Base-by-base conservation (phyloP, 176 grass and related monocot genomes). In the Phoenix dactylifera region DNA sequence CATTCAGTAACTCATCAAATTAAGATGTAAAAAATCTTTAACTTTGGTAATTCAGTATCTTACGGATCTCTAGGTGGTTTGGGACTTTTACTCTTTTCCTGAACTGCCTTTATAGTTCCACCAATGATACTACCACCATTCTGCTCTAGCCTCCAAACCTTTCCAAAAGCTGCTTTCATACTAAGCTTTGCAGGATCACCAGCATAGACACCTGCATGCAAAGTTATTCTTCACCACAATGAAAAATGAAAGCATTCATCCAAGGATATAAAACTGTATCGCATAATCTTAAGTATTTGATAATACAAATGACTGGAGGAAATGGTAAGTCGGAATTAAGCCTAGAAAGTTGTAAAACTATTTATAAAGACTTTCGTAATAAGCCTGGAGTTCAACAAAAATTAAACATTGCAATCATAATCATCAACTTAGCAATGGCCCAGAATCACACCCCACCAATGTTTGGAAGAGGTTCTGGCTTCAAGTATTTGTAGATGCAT, bases 91-190 rank as follows among this genome's bases (percentile, higher is more conserved):
- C 72, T 71, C 59, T 26, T 91, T 9, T 91, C 92, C 74, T 83
- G 93, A 80, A 97, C 88, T 24, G 87, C 82, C 63, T 91, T 97
- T 52, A 97, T 85, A 60, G 87, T 83, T 76, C 87, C 92, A 64
- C 92, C 81, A 80, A 97, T 88, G 72, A 91, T 91, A 56, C 81
- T 91, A 71, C 87, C 84, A 12, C 92, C 84, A 69, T 69, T 73
- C 56, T 91, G 68, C 73, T 97, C 92, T 19, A 97, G 52, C 44
- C 75, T 73, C 81, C 93, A 97, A 3, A 97, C 84, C 63, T 85
- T 97, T 62, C 87, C 93, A 68, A 97, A 97, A 54, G 93, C 93
- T 68, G 87, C 93, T 67, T 85, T 91, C 93, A 97, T 91, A 54
- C 87, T 91, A 62, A 97, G 87, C 66, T 85, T 91, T 3, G 87